These are phyloP conservation scores for Echium plantagineum DNA, from an alignment of 257 asterid species.

Conservation along the genomic window DNA sequence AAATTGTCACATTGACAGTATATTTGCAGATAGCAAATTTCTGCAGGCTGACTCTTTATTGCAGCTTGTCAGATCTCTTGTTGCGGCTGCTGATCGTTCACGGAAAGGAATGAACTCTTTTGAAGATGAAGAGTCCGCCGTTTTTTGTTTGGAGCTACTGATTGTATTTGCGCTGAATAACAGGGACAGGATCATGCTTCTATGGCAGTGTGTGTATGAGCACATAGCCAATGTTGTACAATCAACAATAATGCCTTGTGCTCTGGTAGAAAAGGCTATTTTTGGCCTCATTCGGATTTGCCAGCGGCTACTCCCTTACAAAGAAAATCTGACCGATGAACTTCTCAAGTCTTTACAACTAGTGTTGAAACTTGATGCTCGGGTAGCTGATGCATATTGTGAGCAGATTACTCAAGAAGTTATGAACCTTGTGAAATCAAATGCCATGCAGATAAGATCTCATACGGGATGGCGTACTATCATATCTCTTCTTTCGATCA, in stretches of 20 bases:
- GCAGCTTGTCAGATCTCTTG: slow-evolving; percentile 77
- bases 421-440: slow-evolving; percentile 79
- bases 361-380: slow-evolving; percentile 79
- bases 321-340: slow-evolving; percentile 80
- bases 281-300: slow-evolving; percentile 89
- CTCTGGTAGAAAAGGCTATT: slow-evolving; percentile 88
- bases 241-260: slow-evolving; percentile 71
- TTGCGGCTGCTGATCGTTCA: slow-evolving; percentile 51
- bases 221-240: slow-evolving; percentile 73
- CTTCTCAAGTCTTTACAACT: slow-evolving; percentile 85
- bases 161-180: slow-evolving; percentile 69
- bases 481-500: slow-evolving; percentile 68
- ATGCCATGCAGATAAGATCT: slow-evolving; percentile 82
- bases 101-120: slow-evolving; percentile 35
- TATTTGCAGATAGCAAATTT: slow-evolving; percentile 86
- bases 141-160: slow-evolving; percentile 76
- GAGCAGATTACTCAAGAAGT: slow-evolving; percentile 90
- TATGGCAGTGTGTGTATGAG: slow-evolving; percentile 81
- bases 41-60: slow-evolving; percentile 75
- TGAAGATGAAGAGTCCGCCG: slow-evolving; percentile 65
- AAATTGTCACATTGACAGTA: slow-evolving; percentile 67
- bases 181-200: slow-evolving; percentile 80
- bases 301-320: slow-evolving; percentile 88
- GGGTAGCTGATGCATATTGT: slow-evolving; percentile 92
- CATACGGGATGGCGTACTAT: slow-evolving; percentile 87